These are phyloP conservation scores for Mycena galopus DNA, from an alignment of 768 basidiomycete genomes.

Conservation along the genomic window DNA sequence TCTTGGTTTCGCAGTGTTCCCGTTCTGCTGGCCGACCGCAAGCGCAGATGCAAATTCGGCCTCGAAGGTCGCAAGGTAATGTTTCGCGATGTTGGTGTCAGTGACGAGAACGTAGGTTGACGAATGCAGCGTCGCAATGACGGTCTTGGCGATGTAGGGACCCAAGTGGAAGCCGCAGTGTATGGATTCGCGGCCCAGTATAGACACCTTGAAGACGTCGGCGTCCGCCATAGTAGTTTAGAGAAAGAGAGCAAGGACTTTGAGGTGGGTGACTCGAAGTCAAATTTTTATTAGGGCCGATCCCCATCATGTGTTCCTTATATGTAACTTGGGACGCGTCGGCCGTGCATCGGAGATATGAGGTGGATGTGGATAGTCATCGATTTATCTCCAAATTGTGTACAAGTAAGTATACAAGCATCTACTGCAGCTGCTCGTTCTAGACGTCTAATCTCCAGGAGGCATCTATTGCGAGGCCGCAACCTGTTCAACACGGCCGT, in stretches of 20 bases:
- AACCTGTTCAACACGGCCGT: conserved; percentile 61
- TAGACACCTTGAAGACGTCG: conserved; percentile 84
- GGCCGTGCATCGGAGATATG: conserved; percentile 20
- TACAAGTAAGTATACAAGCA: conserved; percentile 32
- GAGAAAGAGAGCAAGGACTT: not conserved
- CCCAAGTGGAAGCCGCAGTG: conserved; percentile 95
- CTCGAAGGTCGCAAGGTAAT: conserved; percentile 80
- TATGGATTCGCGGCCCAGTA: conserved; percentile 88
- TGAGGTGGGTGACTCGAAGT: conserved; percentile 11
- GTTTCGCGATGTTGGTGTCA: conserved; percentile 88
- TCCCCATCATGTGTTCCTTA: conserved; percentile 16
- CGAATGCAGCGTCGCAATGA: conserved; percentile 77
- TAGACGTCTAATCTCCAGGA: conserved; percentile 10
- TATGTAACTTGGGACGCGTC: not conserved
- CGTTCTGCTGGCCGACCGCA: conserved; percentile 36
- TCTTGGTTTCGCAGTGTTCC: conserved; percentile 58
- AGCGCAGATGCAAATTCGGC: conserved; percentile 70
- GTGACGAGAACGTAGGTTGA: conserved; percentile 94
- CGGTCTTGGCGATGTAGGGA: conserved; percentile 84
- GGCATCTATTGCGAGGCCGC: conserved; percentile 17
- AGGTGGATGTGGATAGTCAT: not conserved
- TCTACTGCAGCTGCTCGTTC: conserved; percentile 14
- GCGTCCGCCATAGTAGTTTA: conserved; percentile 52
- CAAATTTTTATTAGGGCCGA: not conserved
- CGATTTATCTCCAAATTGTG: conserved; percentile 1